Evolutionary conservation across 1,139 yeast genomes (phyloP), one percentile per base, ranked within the genome.

Genomic region (Suhomyces choctaworum): DNA sequence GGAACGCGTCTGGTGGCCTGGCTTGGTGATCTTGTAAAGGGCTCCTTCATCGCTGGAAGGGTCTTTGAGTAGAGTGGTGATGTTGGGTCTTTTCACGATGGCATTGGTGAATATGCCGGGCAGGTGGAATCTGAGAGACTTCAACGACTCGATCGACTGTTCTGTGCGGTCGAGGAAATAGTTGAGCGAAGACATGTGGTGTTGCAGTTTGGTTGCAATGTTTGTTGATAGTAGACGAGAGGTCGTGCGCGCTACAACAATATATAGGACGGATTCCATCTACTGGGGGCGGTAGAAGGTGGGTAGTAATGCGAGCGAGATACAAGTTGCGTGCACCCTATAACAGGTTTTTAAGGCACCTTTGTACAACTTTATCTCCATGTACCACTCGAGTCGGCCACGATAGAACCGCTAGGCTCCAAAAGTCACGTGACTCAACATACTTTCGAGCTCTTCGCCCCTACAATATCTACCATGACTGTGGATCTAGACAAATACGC

Each of bases 91-190:
- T 22, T 66, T 59, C 8, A 78, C 66, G 14, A 81, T 62, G 5
- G 89, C 80, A 49, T 81, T 81, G 25, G 87, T 78, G 57, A 82
- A 82, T 22, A 78, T 70, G 1, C 86, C 85, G 0, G 84, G 74
- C 0, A 70, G 64, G 2, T 66, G 54, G 50, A 79, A 79, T 36
- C 71, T 57, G 7, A 70, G 62, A 2, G 65, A 27, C 50, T 51
- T 25, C 52, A 57, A 6, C 60, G 64, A 38, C 62, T 51, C 19
- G 36, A 53, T 39, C 17, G 48, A 37, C 39, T 47, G 31, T 42
- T 48, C 29, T 39, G 44, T 15, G 23, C 46, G 16, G 46, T 47
- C 48, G 7, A 47, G 36, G 21, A 47, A 39, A 33, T 42, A 43
- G 30, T 36, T 43, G 7, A 47, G 25, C 12, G 48, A 36, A 9